Base-by-base conservation (phyloP, 2,329 filamentous ascomycete genomes). In the Aspergillus bombycis region DNA sequence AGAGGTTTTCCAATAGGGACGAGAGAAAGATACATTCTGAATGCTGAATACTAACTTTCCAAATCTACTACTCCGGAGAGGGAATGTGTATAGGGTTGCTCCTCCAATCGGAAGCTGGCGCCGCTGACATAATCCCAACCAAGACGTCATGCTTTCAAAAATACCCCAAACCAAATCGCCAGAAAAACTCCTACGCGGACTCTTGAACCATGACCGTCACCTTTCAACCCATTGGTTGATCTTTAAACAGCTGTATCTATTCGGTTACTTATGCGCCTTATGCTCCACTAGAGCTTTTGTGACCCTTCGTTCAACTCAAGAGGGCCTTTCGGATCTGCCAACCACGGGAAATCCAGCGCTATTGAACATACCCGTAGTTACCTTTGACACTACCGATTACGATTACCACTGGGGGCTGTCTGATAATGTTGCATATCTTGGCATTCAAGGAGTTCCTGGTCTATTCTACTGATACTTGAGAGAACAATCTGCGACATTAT, bases 341-440 rank as follows among this genome's bases (percentile, higher is more conserved):
- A 21, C 50, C 26, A 53, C 50, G 50, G 50, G 14, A 55, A 38
- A 16, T 23, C 14, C 34, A 4, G 30, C 52, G 21, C 19, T 54
- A 34, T 36, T 36, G 30, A 54, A 36, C 19, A 28, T 23, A n/a
- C 28, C 19, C 28, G 32, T 32, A n/a, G 26, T 28, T 28, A 3
- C 11, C 11, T 21, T 23, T n/a, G 21, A 12, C 23, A 38, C n/a
- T 19, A 38, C 50, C 14, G 21, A 36, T 21, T 11, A 21, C 34
- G n/a, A 38, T 9, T 52, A 19, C 4, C 16, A 32, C 48, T 52
- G 11, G 50, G 32, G 28, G n/a, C n/a, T 55, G 16, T 38, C 30
- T 26, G 52, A 55, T 55, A 55, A 55, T 55, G 52, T 55, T 55
- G 52, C 52, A 38, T 55, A 55, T 36, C 34, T 38, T 55, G 32